Base-by-base conservation (phyloP, 2,329 filamentous ascomycete species). In the Dothideomycetidae sp. region DNA sequence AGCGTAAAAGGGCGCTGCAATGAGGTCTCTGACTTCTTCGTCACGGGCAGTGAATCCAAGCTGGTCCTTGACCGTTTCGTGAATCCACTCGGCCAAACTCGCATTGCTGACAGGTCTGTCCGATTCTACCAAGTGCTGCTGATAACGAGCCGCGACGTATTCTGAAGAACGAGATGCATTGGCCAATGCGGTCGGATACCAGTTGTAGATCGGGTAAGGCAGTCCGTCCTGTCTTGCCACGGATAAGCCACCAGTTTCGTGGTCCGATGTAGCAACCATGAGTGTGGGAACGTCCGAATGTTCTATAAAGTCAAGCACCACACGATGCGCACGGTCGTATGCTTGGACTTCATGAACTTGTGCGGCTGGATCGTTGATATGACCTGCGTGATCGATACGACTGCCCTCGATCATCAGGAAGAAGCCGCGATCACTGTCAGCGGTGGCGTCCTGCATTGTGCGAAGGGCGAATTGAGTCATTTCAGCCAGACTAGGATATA, bases 351-450 rank as follows among this genome's bases (percentile, higher is more conserved):
- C 90, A 48, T 82, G 78, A 18, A 71, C 64, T 46, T 72, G 68
- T 11, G 65, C 66, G 12, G 63, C 66, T 3, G 68, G 66, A 45
- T 71, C 68, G 45, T 70, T 71, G 49, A 64, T 64, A 46, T 71
- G 68, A 33, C 85, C 90, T 3, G 90, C 88, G 55, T 98, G 90
- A 52, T 98, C 90, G 50, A 98, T 96, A 29, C 90, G 72, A 50
- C 83, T 93, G 3, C 86, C 90, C 59, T 98, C 90, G 43, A 98
- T 92, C 88, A 98, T 93, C 49, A 98, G 67, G 61, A 98, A 98
- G 67, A 96, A 98, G 3, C 90, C 90, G 58, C 92, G 76, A 29
- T 96, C 84, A 44, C 73, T 84, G 52, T 86, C 68, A 52, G 73
- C 68, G 0, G 90, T 94, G 0, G 86, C 90, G 42, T 76, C 75